These are phyloP conservation scores for Tuber microsphaerosporum DNA, from an alignment of 495 filamentous ascomycete genomes.

Conservation along the genomic window DNA sequence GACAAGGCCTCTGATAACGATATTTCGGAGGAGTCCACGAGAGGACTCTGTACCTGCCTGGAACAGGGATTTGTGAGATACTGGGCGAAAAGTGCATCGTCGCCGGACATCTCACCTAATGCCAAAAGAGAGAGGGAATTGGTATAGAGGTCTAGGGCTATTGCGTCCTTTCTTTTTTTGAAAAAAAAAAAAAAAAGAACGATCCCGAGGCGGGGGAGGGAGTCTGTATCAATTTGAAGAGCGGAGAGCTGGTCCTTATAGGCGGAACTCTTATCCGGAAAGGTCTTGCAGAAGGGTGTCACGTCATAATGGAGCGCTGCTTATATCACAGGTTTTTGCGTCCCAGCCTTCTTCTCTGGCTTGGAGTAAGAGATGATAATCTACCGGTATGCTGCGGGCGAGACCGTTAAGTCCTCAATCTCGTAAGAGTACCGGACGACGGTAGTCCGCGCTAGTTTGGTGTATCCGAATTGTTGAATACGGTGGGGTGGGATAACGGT, in stretches of 20 bases:
- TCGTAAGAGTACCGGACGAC: background rate
- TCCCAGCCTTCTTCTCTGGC: background rate
- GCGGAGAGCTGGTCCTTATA: background rate
- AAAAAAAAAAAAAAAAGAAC: background rate
- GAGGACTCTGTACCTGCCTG: background rate
- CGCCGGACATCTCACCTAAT: constrained; percentile 3
- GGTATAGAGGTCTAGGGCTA: background rate
- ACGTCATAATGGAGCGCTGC: background rate
- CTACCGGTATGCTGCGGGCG: background rate
- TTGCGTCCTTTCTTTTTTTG: background rate
- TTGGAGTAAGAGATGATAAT: background rate
- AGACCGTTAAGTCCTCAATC: background rate
- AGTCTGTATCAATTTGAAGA: constrained; percentile 1
- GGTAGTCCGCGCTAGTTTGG: background rate
- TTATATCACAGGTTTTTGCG: background rate
- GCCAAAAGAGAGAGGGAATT: background rate
- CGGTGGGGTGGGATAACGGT: background rate
- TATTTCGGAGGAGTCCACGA: constrained; percentile 13
- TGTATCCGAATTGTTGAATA: background rate
- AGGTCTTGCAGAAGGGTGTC: background rate
- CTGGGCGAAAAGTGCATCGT: background rate
- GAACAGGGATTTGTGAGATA: constrained; percentile 1
- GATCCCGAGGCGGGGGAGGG: background rate
- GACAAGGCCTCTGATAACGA: constrained; percentile 6
- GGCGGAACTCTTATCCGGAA: constrained; percentile 1